Conservation (phyloP, 805 yeast genomes). For the Wickerhamiella musiphila region DNA sequence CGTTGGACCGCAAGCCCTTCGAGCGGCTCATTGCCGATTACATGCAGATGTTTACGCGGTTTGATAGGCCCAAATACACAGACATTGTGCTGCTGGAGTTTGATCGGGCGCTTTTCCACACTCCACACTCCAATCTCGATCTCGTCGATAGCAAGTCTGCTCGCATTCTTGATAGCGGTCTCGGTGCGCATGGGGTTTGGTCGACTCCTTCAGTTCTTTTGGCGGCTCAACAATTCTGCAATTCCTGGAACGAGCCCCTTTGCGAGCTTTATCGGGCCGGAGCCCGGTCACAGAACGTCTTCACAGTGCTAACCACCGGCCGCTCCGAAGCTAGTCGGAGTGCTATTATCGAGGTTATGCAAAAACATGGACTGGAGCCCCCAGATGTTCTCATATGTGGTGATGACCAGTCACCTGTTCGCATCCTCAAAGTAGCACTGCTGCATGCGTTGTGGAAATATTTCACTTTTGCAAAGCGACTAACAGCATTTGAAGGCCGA, state of each 20-base stretch:
- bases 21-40: too few relatives aligned
- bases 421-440: slow-evolving; percentile 3
- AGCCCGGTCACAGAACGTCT: not conserved
- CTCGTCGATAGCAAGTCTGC: slow-evolving; percentile 8
- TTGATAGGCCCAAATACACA: too few relatives aligned
- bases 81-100: slow-evolving; percentile 13
- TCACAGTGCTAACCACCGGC: slow-evolving; percentile 11
- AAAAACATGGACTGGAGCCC: slow-evolving; percentile 4
- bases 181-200: slow-evolving; percentile 9
- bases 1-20: too few relatives aligned
- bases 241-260: slow-evolving; percentile 9
- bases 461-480: slow-evolving; percentile 6
- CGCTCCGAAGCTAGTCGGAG: slow-evolving; percentile 4
- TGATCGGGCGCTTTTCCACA: slow-evolving; percentile 11
- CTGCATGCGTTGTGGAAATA: slow-evolving; percentile 9
- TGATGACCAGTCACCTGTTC: slow-evolving; percentile 6
- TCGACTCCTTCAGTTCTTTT: slow-evolving; percentile 8
- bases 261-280: slow-evolving; percentile 8
- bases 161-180: slow-evolving; percentile 6
- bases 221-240: slow-evolving; percentile 4
- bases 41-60: too few relatives aligned
- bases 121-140: slow-evolving; percentile 8
- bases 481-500: slow-evolving; percentile 9
- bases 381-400: slow-evolving; percentile 9
- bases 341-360: slow-evolving; percentile 6